Base-by-base conservation (phyloP, 345 rosid species). In the Acer negundo region DNA sequence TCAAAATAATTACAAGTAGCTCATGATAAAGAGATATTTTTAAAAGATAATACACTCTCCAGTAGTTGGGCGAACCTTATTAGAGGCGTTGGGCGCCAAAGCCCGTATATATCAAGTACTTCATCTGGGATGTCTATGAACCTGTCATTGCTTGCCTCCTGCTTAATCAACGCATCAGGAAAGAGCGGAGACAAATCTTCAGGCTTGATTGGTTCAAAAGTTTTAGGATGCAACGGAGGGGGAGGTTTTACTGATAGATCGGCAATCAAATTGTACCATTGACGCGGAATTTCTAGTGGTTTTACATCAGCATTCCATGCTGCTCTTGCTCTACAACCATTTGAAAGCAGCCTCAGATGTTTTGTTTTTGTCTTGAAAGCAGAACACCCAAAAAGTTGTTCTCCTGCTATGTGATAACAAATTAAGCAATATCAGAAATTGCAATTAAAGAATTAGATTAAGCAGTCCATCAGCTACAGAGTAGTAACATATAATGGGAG, bases 71-170 rank as follows among this genome's bases (percentile, higher is more conserved):
- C 42, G 67, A 70, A 95, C 98, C 98, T 95, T 67, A 93, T 93
- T 68, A 93, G 78, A 72, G 98, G 98, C 7, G 98, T 93, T 10
- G 99, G 99, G 22, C 98, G 98, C 99, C 98, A 95, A 67, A 95
- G 96, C 74, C 78, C 78, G 79, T 93, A 93, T 74, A 93, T 75
- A 24, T 93, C 98, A 76, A 86, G 86, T 85, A 95, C 96, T 78
- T 95, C 96, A 4, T 90, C 90, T 17, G 99, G 99, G 28, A 95
- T 95, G 75, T 92, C 93, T 13, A 95, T 85, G 80, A 84, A 95
- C 83, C 88, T 87, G 49, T 95, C 93, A 3, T 58, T 77, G 55
- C 90, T 87, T 53, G 85, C 85, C 80, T 95, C 99, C 85, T 95
- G 98, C 86, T 85, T 90, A 62, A 95, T 95, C 35, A 95, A 82